Evolutionary conservation across 2,329 filamentous ascomycete species (phyloP).

Genomic region (Penicillium italicum): DNA sequence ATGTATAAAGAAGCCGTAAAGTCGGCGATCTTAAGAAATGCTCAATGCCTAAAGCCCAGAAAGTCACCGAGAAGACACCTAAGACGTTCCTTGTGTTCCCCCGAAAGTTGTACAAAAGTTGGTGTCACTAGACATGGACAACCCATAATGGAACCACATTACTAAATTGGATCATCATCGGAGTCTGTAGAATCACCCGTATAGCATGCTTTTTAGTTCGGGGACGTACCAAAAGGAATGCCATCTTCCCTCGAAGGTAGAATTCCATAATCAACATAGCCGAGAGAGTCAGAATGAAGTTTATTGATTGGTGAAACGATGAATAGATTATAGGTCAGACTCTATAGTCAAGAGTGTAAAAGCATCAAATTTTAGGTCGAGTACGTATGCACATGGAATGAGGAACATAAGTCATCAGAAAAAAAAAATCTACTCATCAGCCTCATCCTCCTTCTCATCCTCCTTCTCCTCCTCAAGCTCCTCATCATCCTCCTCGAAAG

Average conservation of each 20-base stretch:
- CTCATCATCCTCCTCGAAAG: constrained; percentile 85
- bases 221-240: too few relatives aligned
- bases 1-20: background rate
- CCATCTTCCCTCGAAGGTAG: too few relatives aligned
- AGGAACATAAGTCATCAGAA: constrained; percentile 13
- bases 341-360: constrained; percentile 6
- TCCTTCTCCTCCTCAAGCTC: constrained; percentile 52
- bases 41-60: too few relatives aligned
- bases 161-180: too few relatives aligned
- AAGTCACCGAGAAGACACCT: background rate
- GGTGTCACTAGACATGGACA: too few relatives aligned
- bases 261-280: too few relatives aligned
- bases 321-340: constrained; percentile 3
- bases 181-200: too few relatives aligned
- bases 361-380: constrained; percentile 13
- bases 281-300: background rate
- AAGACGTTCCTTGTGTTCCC: background rate
- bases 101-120: background rate
- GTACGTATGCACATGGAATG: constrained; percentile 18
- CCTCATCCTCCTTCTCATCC: constrained; percentile 54
- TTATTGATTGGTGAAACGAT: background rate
- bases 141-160: too few relatives aligned
- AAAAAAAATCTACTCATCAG: constrained; percentile 37
- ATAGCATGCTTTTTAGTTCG: too few relatives aligned
- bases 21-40: too few relatives aligned